Base-by-base conservation (phyloP, 192 early-diverging fungal genomes). In the Coemansia sp. region DNA sequence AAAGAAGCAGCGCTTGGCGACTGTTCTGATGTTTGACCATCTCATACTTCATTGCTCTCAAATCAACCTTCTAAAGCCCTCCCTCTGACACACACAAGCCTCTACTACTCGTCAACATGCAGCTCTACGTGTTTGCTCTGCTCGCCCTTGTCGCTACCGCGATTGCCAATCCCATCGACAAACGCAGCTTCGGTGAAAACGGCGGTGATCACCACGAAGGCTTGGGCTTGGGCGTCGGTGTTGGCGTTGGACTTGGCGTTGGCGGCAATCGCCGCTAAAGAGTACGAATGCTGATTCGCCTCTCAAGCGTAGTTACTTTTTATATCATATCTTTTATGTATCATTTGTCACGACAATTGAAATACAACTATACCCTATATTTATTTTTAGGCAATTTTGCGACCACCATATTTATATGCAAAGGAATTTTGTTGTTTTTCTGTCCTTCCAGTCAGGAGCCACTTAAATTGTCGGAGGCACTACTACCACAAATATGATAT, bases 61-160 rank as follows among this genome's bases (percentile, higher is more conserved):
- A 48, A 8, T 2, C 19, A 9, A 9, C 19, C 46, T 21, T 9
- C 19, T 19, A n/a, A 48, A 48, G 46, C n/a, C 8, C 46, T 21
- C 46, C 2, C 23, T 46, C 0, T 46, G n/a, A 46, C 5, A 19
- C 41, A 50, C 46, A 6, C 5, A 23, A 5, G 15, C 8, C 23
- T 27, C 12, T 2, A 14, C 14, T 25, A 68, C 11, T 46, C 11
- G 15, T 14, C 2, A 73, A n/a, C 31, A 73, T 73, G 71, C 64
- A 67, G 46, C 61, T 73, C 48, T 29, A 55, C 51, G 51, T 27
- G 0, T 29, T 55, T 15, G 21, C 64, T 11, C 51, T 62, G 25
- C 27, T 73, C 12, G 65, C 71, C 34, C 31, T 67, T 34, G 29
- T 44, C 29, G 29, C 31, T 21, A 44, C 64, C 17, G 58, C 64